Conservation (phyloP, 2,329 filamentous ascomycete species). For the Stachybotrys chlorohalonatus region DNA sequence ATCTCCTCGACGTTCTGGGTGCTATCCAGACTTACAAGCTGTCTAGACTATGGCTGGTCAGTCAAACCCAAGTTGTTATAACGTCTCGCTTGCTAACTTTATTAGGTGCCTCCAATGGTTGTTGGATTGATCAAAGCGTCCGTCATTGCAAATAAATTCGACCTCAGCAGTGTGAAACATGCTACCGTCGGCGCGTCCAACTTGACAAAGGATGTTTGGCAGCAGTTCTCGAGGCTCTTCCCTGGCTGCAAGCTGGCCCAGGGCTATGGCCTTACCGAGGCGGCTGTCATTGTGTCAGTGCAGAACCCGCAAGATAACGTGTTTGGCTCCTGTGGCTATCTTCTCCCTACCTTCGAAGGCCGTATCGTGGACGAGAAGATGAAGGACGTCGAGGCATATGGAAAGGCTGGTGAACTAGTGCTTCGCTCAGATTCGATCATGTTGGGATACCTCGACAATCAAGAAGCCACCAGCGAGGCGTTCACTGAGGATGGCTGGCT, state of each 20-base stretch:
- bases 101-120: conserved; percentile 63
- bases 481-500: conserved; percentile 14
- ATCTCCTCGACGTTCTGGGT: conserved; percentile 51
- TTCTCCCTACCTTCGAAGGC: conserved; percentile 55
- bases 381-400: conserved; percentile 51
- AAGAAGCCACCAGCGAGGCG: conserved; percentile 31
- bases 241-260: conserved; percentile 57
- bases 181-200: conserved; percentile 74
- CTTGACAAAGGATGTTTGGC: conserved; percentile 61
- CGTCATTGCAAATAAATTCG: conserved; percentile 53
- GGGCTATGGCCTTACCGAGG: conserved; percentile 71
- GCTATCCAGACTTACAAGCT: conserved; percentile 62
- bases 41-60: conserved; percentile 48
- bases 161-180: conserved; percentile 56
- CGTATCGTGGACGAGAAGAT: conserved; percentile 62
- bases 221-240: conserved; percentile 51
- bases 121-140: conserved; percentile 64
- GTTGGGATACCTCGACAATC: conserved; percentile 72
- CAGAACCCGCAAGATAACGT: conserved; percentile 55
- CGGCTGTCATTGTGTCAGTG: conserved; percentile 57
- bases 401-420: conserved; percentile 67
- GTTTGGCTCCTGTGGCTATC: conserved; percentile 62
- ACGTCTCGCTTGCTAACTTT: background rate
- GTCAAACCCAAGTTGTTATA: background rate
- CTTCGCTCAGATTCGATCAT: conserved; percentile 65